Conservation (phyloP, 106 monocot species). For the Allium fistulosum region DNA sequence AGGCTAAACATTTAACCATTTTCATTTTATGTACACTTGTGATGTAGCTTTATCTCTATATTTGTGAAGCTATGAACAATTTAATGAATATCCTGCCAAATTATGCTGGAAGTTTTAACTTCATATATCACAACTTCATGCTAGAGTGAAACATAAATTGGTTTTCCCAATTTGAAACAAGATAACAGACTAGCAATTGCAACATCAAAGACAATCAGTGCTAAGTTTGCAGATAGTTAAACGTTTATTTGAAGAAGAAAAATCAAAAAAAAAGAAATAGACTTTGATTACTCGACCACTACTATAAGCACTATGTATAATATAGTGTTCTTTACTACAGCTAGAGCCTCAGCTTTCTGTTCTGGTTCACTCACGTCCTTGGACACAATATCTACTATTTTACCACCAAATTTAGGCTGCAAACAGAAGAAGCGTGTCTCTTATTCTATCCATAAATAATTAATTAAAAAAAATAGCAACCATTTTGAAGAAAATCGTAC, state of each 20-base stretch:
- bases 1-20: no score
- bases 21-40: no score
- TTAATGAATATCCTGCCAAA: no score
- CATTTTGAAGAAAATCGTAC: constrained; percentile 52
- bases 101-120: no score
- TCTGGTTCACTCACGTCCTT: constrained; percentile 44
- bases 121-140: no score
- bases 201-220: not conserved
- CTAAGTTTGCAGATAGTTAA: not conserved
- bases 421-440: not conserved
- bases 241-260: not conserved
- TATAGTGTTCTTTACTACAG: constrained; percentile 47
- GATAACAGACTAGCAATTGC: no score
- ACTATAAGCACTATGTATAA: constrained; percentile 50
- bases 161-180: no score
- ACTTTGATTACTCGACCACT: constrained; percentile 36
- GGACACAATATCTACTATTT: constrained; percentile 79
- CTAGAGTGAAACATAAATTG: no score
- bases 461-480: not conserved
- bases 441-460: not conserved
- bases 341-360: constrained; percentile 51
- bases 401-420: constrained; percentile 82
- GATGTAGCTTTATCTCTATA: no score
- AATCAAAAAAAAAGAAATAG: no score
- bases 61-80: no score